A percentile compares a stretch with the other conserved stretches of the same genome.
Evolutionary conservation across 179 eudicot genomes (phyloP).

Genomic region (Beta macrorhiza): DNA sequence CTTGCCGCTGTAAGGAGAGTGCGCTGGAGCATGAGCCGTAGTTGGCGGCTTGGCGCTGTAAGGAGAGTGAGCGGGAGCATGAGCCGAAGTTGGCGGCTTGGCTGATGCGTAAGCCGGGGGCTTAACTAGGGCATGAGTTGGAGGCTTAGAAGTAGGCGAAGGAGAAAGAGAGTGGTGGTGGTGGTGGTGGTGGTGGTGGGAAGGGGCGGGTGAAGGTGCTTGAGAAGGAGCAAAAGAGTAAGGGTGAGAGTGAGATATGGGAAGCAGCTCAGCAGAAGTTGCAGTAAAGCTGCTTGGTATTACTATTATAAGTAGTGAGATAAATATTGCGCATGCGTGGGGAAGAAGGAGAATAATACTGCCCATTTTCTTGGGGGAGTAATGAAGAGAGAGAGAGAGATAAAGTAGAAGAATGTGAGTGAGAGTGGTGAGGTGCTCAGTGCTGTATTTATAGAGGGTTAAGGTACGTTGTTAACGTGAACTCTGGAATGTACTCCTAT

Average conservation of each 20-base stretch:
- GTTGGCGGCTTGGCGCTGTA: too few species aligned
- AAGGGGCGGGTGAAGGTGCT: conserved; percentile 11
- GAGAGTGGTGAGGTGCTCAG: neutral
- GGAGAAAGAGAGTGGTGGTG: conserved; percentile 6
- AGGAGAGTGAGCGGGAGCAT: too few species aligned
- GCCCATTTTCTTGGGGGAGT: conserved; percentile 28
- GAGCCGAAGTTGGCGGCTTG: too few species aligned
- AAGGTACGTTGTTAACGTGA: neutral
- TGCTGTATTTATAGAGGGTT: conserved; percentile 12
- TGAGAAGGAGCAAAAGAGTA: neutral
- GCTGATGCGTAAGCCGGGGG: conserved; percentile 6
- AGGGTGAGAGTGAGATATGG: conserved; percentile 1
- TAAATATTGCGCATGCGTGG: neutral
- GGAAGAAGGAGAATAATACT: conserved; percentile 13
- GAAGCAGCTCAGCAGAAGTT: neutral
- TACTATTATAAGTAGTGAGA: conserved; percentile 14
- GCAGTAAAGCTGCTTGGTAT: neutral
- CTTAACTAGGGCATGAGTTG: conserved; percentile 9
- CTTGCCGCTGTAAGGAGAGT: neutral
- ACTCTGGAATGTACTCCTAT: too few species aligned
- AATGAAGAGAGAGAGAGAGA: conserved; percentile 24
- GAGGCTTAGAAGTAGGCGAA: neutral
- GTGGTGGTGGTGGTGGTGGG: conserved; percentile 19
- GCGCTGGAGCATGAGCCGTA: neutral
- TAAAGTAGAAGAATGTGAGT: conserved; percentile 22